phyloP scores from a whole-genome alignment of 2,329 filamentous ascomycete genomes.

The Cephalotrichum gorgonifer region DNA sequence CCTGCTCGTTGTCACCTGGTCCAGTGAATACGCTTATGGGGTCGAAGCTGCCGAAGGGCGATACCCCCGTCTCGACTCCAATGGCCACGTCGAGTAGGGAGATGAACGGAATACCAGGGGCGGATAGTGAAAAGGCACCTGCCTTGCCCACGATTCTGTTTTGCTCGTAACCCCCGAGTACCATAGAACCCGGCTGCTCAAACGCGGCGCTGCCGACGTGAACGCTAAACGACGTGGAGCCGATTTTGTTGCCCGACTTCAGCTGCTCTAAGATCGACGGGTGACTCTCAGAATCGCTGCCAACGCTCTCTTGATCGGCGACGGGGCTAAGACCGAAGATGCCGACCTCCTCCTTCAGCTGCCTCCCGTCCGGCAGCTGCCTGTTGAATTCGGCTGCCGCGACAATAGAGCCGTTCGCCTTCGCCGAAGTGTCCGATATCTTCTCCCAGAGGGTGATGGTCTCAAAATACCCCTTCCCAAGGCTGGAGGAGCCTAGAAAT shows the following conservation, averaged over 20 bases:
- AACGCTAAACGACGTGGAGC: not conserved
- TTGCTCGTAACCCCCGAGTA: not conserved
- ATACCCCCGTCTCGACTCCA: not conserved
- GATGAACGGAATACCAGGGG: not conserved
- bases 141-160: not conserved
- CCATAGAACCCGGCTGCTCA: not conserved
- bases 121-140: not conserved
- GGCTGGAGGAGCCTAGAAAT: not conserved
- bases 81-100: not conserved
- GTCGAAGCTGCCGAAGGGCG: not conserved
- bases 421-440: not conserved
- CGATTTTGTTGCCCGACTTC: not conserved
- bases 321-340: not conserved
- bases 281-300: not conserved
- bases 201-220: not conserved
- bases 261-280: not conserved
- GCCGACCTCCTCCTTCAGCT: not conserved
- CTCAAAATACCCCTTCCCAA: not conserved
- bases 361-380: not conserved
- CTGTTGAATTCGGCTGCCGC: not conserved
- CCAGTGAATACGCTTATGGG: not conserved
- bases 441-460: not conserved
- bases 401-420: not conserved
- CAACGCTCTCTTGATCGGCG: not conserved
- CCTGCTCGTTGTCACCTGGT: not conserved